Conservation (phyloP, 2,329 filamentous ascomycete species). For the Cladophialophora yegresii region DNA sequence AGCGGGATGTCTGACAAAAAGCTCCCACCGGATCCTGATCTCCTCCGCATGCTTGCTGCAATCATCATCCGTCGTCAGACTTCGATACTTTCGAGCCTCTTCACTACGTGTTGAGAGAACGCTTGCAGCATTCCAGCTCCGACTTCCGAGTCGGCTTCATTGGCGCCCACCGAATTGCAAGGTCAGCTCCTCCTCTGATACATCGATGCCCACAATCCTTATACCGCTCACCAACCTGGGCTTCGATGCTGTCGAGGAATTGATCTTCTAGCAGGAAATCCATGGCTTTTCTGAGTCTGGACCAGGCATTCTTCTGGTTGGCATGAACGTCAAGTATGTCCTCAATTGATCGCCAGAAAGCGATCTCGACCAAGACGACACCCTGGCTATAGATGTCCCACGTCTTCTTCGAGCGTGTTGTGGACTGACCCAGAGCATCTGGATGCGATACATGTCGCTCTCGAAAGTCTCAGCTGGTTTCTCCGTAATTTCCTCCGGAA, state of each 20-base stretch:
- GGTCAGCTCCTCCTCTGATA: not conserved
- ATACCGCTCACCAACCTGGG: not conserved
- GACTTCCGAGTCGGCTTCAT: not conserved
- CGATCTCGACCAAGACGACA: conserved; percentile 56
- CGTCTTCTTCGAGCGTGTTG: conserved; percentile 50
- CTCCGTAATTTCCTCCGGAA: conserved; percentile 55
- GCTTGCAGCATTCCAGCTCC: not conserved
- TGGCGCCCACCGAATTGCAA: not conserved
- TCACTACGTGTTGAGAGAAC: not conserved
- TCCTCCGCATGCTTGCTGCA: not conserved
- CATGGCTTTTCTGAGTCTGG: not conserved
- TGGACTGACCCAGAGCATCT: conserved; percentile 43
- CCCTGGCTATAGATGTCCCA: conserved; percentile 59
- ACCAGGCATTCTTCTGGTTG: not conserved
- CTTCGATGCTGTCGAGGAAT: not conserved
- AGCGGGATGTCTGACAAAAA: too few relatives aligned
- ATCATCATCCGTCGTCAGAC: not conserved
- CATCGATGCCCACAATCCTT: not conserved
- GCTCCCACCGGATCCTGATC: too few relatives aligned
- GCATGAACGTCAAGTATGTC: not conserved
- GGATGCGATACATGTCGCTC: conserved; percentile 58
- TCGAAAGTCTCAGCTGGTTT: conserved; percentile 36
- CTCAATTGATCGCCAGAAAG: conserved; percentile 30
- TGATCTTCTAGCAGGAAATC: not conserved
- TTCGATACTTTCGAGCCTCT: not conserved